A percentile compares a stretch with the other conserved stretches of the same genome.
Evolutionary conservation across 129 eudicot genomes (phyloP).

Genomic region (Glebionis coronaria): DNA sequence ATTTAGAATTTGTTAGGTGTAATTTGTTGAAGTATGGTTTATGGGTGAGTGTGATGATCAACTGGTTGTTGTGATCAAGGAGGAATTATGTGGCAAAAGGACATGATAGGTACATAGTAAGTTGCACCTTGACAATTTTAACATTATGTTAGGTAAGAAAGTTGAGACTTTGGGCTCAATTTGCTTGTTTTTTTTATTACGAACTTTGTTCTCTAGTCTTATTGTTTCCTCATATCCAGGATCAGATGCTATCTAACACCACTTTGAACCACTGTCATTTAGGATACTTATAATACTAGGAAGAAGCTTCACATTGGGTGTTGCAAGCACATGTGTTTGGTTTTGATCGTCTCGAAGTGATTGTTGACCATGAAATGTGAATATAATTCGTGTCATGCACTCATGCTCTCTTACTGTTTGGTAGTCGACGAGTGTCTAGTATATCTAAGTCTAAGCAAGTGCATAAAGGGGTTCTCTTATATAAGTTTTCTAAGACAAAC

Average conservation of each 20-base stretch:
- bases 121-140: slow-evolving; percentile 29
- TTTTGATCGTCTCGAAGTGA: background rate
- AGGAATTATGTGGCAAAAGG: slow-evolving; percentile 30
- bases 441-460: no score
- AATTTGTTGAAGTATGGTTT: slow-evolving; percentile 26
- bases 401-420: background rate
- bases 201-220: slow-evolving; percentile 28
- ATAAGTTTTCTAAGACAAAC: no score
- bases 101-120: slow-evolving; percentile 35
- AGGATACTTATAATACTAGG: slow-evolving; percentile 19
- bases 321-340: slow-evolving; percentile 30
- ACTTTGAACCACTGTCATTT: slow-evolving; percentile 23
- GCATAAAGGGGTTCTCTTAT: no score
- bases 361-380: background rate
- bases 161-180: slow-evolving; percentile 19
- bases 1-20: slow-evolving; percentile 26
- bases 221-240: slow-evolving; percentile 35
- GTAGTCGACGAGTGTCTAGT: background rate
- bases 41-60: slow-evolving; percentile 29
- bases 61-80: slow-evolving; percentile 24
- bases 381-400: background rate
- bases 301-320: background rate
- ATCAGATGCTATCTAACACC: slow-evolving; percentile 25
- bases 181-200: slow-evolving; percentile 22
- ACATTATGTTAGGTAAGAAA: slow-evolving; percentile 23